These are phyloP conservation scores for Sporisorium sorghi DNA, from an alignment of 1,284 basidiomycete species.

Conservation along the genomic window DNA sequence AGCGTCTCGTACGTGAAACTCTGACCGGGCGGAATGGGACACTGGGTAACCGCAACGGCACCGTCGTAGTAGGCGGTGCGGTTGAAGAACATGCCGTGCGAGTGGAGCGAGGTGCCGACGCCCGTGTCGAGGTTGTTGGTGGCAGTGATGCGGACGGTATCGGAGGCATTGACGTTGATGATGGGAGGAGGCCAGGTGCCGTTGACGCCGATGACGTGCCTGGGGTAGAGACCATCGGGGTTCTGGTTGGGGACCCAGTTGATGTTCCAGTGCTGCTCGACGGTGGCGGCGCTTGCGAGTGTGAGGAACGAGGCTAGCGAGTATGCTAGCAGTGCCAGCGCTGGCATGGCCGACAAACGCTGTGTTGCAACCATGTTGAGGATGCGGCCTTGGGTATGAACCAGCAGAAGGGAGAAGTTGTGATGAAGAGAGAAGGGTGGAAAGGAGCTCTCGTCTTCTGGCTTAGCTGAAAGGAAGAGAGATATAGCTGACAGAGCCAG, in stretches of 20 bases:
- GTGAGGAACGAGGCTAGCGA: slow-evolving; percentile 25
- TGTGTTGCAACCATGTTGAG: slow-evolving; percentile 24
- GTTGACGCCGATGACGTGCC: slow-evolving; percentile 62
- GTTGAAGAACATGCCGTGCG: slow-evolving; percentile 66
- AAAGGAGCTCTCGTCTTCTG: not conserved
- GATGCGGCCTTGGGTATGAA: not conserved
- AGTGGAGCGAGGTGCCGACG: slow-evolving; percentile 60
- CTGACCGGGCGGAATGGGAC: slow-evolving; percentile 64
- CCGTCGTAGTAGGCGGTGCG: slow-evolving; percentile 61
- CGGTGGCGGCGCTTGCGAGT: slow-evolving; percentile 47
- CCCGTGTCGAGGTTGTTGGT: slow-evolving; percentile 59
- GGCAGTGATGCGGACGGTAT: slow-evolving; percentile 60
- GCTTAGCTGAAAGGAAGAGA: not conserved
- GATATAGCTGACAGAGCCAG: slow-evolving; percentile 1
- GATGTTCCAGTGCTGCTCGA: slow-evolving; percentile 76
- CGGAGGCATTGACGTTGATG: slow-evolving; percentile 64
- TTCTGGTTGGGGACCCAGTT: slow-evolving; percentile 70
- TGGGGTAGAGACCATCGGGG: slow-evolving; percentile 61
- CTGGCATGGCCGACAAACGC: slow-evolving; percentile 15
- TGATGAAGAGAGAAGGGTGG: slow-evolving; percentile 3
- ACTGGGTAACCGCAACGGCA: slow-evolving; percentile 63
- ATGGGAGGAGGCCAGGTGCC: slow-evolving; percentile 61
- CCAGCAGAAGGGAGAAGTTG: not conserved
- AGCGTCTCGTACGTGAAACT: slow-evolving; percentile 56
- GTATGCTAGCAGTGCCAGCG: slow-evolving; percentile 28